A percentile compares a stretch with the other conserved stretches of the same genome.
Evolutionary conservation across 352 stramenopile species (phyloP).

Genomic region (Peronospora farinosa): DNA sequence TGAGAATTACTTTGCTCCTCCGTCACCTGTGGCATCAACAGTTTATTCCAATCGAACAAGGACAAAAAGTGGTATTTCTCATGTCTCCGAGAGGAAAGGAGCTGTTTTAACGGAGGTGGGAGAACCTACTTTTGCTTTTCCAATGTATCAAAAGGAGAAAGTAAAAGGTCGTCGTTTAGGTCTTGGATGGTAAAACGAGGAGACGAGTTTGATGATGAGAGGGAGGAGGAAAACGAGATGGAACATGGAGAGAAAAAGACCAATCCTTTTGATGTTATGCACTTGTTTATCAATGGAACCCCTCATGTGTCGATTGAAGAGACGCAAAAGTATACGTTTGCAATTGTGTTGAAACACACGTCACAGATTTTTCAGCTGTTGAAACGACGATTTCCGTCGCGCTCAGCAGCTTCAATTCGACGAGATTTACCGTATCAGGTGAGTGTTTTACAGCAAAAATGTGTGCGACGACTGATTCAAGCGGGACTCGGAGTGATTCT

Average conservation of each 20-base stretch:
- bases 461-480: constrained; percentile 72
- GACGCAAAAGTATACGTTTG: constrained; percentile 86
- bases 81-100: constrained; percentile 33
- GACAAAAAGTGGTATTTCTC: constrained; percentile 21
- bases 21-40: constrained; percentile 23
- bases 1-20: constrained; percentile 32
- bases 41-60: constrained; percentile 16
- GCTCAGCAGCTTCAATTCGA: constrained; percentile 57
- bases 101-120: constrained; percentile 60
- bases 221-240: constrained; percentile 22
- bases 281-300: constrained; percentile 30
- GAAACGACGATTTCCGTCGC: constrained; percentile 60
- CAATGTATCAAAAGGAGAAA: constrained; percentile 29
- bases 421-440: constrained; percentile 68
- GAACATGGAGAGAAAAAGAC: constrained; percentile 7
- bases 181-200: background rate
- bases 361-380: constrained; percentile 69
- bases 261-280: constrained; percentile 22
- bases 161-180: background rate
- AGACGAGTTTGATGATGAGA: constrained; percentile 12
- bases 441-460: constrained; percentile 73
- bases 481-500: constrained; percentile 64
- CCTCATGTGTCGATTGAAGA: constrained; percentile 80
- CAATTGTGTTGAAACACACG: constrained; percentile 78
- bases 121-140: constrained; percentile 34